Evolutionary conservation across 1,284 basidiomycete species (phyloP).

Genomic region (Irpex rosettiformis): DNA sequence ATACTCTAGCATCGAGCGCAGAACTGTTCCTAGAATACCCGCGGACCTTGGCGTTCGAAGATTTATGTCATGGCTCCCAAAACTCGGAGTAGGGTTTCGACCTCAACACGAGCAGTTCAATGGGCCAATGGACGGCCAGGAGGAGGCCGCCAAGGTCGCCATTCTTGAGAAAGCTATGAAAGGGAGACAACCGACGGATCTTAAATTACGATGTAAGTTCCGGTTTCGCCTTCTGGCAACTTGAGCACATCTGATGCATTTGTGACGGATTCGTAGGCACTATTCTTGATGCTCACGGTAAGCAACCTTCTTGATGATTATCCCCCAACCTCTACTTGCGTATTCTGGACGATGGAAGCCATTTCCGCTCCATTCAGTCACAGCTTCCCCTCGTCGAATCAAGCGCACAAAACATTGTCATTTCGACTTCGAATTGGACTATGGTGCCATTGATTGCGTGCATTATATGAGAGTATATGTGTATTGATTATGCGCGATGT

Average conservation of each 20-base stretch:
- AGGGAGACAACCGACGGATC: slow-evolving; percentile 73
- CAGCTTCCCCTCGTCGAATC: too few species aligned
- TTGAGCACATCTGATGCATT: slow-evolving; percentile 12
- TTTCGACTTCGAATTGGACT: not conserved
- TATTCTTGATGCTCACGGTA: slow-evolving; percentile 79
- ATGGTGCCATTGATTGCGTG: not conserved
- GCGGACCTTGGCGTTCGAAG: slow-evolving; percentile 1
- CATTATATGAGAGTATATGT: not conserved
- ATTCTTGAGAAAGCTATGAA: slow-evolving; percentile 81
- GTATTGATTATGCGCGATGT: not conserved
- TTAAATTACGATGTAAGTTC: slow-evolving; percentile 77
- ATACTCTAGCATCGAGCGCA: not conserved
- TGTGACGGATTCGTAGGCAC: slow-evolving; percentile 56
- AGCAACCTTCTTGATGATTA: slow-evolving; percentile 8
- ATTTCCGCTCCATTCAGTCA: not conserved
- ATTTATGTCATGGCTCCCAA: slow-evolving; percentile 26
- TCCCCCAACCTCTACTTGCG: not conserved
- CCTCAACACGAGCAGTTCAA: slow-evolving; percentile 18
- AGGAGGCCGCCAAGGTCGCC: slow-evolving; percentile 65
- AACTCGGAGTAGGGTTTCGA: slow-evolving; percentile 18
- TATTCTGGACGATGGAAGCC: not conserved
- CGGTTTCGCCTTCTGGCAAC: slow-evolving; percentile 7
- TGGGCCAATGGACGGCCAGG: slow-evolving; percentile 46
- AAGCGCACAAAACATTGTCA: not conserved
- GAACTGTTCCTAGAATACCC: not conserved